These are phyloP conservation scores for Phyllosticta paracitricarpa DNA, from an alignment of 2,329 filamentous ascomycete species.

Conservation along the genomic window DNA sequence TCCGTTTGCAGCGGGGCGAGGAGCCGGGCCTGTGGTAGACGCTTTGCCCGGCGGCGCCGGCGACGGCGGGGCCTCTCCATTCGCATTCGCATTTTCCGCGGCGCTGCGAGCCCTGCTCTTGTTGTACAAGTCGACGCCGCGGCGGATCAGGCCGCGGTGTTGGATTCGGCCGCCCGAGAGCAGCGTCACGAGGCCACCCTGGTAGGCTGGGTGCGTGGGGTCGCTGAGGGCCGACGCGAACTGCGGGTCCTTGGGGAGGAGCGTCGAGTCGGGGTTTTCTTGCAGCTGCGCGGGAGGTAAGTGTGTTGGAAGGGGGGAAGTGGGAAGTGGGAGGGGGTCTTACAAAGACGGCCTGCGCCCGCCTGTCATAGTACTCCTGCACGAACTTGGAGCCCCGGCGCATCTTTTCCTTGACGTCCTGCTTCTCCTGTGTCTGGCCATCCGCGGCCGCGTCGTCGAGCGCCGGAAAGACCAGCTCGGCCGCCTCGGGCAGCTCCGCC, in stretches of 20 bases:
- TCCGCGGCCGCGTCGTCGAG: conserved; percentile 20
- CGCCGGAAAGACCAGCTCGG: conserved; percentile 31
- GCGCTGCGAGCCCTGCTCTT: background rate
- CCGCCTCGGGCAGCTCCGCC: conserved; percentile 30
- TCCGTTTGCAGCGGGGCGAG: background rate
- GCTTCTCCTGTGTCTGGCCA: conserved; percentile 4
- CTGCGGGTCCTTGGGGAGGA: conserved; percentile 25
- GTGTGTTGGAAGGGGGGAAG: background rate
- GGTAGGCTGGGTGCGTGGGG: conserved; percentile 42
- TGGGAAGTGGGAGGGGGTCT: conserved; percentile 6
- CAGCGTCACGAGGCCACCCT: conserved; percentile 37
- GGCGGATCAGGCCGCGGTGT: conserved; percentile 12
- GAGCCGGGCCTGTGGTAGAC: background rate
- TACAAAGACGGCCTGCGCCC: conserved; percentile 38
- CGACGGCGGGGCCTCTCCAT: background rate
- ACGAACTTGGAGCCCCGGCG: conserved; percentile 31
- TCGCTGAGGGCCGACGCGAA: conserved; percentile 43
- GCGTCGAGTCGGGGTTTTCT: conserved; percentile 32
- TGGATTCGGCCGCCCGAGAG: conserved; percentile 37
- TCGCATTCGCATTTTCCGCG: no score
- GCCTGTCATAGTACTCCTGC: conserved; percentile 40
- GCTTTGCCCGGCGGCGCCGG: background rate
- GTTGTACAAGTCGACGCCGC: background rate
- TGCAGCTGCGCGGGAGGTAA: background rate
- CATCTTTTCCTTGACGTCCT: conserved; percentile 19